Evolutionary conservation across 495 filamentous ascomycete species (phyloP), one percentile per base, ranked within the genome.

Genomic region (Xylaria acuta): DNA sequence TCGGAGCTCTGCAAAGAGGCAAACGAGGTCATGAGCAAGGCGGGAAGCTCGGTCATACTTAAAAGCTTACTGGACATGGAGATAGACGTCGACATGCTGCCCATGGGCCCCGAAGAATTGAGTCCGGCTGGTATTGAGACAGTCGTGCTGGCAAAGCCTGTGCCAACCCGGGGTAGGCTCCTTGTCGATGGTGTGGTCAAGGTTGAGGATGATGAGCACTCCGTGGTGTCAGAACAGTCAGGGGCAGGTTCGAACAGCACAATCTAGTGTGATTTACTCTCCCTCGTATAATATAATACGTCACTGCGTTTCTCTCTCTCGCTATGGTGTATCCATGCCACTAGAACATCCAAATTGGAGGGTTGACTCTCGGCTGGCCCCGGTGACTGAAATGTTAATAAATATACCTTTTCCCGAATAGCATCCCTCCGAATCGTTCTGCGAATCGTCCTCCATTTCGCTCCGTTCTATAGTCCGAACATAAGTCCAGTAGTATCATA

Each of bases 11-110:
- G 96, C 80, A 92, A 92, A 77, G 92, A 98, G 82, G 89, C 88
- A 73, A 97, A 97, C 77, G 88, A 92, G 75, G 94, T 98, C 1
- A 94, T 97, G 92, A 95, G 93, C 76, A 98, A 98, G 82, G 92
- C 91, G 6, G 96, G 97, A 0, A 90, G 91, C 16, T 87, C 86
- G 59, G 94, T 98, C 36, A 89, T 98, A 54, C 80, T 98, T 73
- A 90, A 89, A 78, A 88, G 87, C 67, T 76, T 98, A 73, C 79
- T 98, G 69, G 91, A 90, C 14, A 86, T 87, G 84, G 89, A 93
- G 67, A 92, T 97, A 62, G 90, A 93, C 78, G 82, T 92, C 11
- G 92, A 97, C 34, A 83, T 84, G 25, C 80, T 97, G 80, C 94
- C 94, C 1, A 97, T 93, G 90, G 94, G 93, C 0, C 89, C 90